Percentiles rank a stretch among this genome's conserved stretches.
phyloP scores from a whole-genome alignment of 768 basidiomycete genomes.

The Rhizopogon sp. region DNA sequence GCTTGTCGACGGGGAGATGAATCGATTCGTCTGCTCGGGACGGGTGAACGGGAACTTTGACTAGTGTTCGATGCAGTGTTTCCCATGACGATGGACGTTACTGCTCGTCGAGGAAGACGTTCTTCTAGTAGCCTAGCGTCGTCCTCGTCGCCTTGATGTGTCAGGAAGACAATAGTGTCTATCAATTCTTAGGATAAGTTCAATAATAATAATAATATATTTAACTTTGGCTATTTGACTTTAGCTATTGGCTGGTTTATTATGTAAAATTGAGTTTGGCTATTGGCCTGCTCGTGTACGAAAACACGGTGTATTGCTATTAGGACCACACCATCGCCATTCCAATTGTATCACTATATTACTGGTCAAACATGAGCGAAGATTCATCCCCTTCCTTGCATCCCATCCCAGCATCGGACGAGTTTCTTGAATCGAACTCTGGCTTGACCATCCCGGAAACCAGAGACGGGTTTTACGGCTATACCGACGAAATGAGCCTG shows the following conservation, averaged over 20 bases:
- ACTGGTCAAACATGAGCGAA: not conserved
- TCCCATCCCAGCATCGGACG: not conserved
- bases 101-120: constrained; percentile 9
- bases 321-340: not conserved
- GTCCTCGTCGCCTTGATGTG: constrained; percentile 23
- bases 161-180: constrained; percentile 21
- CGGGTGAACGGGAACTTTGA: constrained; percentile 22
- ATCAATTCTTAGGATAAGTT: not conserved
- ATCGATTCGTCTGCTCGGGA: constrained; percentile 22
- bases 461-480: constrained; percentile 75
- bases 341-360: not conserved
- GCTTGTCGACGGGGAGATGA: constrained; percentile 10
- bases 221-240: not conserved
- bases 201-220: constrained; percentile 2
- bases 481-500: constrained; percentile 71
- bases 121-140: constrained; percentile 3
- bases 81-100: constrained; percentile 25
- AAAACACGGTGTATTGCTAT: too few species aligned
- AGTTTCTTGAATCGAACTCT: constrained; percentile 14
- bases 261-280: too few species aligned
- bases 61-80: constrained; percentile 27
- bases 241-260: too few species aligned
- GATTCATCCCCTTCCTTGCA: not conserved
- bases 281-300: too few species aligned
- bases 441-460: constrained; percentile 41